Evolutionary conservation across 495 filamentous ascomycete species (phyloP).

Genomic region (Podospora tetraspora): DNA sequence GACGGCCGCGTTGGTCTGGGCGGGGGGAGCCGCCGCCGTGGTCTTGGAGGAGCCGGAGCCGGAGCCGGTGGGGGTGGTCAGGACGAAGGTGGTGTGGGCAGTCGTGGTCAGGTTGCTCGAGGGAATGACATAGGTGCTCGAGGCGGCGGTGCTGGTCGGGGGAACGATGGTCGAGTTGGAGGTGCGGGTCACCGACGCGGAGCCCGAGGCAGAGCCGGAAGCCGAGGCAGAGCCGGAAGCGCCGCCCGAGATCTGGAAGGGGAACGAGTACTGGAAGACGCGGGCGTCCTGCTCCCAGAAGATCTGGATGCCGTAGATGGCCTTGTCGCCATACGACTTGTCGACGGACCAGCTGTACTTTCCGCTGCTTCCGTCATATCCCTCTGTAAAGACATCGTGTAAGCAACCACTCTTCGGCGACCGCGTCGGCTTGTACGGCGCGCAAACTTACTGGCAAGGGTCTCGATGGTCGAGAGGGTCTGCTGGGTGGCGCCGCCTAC

Average conservation of each 20-base stretch:
- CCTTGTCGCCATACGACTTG: constrained; percentile 31
- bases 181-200: constrained; percentile 8
- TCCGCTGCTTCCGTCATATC: constrained; percentile 28
- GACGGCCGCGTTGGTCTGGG: constrained; percentile 30
- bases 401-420: constrained; percentile 7
- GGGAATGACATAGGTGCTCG: constrained; percentile 16
- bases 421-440: background rate
- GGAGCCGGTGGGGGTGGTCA: background rate
- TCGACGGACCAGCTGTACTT: constrained; percentile 38
- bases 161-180: constrained; percentile 6
- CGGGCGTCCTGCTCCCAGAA: constrained; percentile 26
- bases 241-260: constrained; percentile 41
- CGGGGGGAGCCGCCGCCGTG: background rate
- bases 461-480: constrained; percentile 25
- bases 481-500: constrained; percentile 33
- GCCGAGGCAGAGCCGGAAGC: constrained; percentile 6
- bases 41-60: background rate
- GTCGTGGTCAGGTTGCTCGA: constrained; percentile 13
- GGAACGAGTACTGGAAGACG: constrained; percentile 49
- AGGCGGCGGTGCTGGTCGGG: constrained; percentile 3
- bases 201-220: constrained; percentile 6
- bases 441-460: constrained; percentile 37
- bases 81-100: constrained; percentile 4
- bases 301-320: constrained; percentile 44
- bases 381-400: constrained; percentile 19